Evolutionary conservation across 768 basidiomycete species (phyloP).

Genomic region (Tylopilus vinaceipallidus): DNA sequence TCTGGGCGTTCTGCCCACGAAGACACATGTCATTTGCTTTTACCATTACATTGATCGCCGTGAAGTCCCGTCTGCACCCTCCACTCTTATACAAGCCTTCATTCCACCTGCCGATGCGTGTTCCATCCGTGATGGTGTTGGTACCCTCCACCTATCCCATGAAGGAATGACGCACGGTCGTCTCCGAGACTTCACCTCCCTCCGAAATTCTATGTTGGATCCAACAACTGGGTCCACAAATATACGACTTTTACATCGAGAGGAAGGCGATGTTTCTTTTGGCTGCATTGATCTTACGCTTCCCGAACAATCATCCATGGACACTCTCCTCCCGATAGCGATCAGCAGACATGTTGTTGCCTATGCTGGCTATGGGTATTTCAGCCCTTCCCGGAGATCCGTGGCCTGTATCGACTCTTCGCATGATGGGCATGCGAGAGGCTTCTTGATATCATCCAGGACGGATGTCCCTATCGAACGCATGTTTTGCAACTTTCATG

Average conservation of each 20-base stretch:
- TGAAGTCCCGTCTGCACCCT: too few relatives aligned
- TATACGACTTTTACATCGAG: background rate
- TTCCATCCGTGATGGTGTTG: too few relatives aligned
- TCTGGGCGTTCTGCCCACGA: background rate
- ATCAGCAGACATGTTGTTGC: background rate
- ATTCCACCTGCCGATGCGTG: background rate
- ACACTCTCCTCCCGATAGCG: background rate
- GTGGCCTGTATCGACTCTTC: background rate
- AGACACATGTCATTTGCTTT: background rate
- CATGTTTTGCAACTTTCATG: too few relatives aligned
- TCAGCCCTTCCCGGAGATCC: background rate
- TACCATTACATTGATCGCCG: background rate
- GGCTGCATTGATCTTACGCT: background rate
- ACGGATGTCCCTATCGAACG: too few relatives aligned
- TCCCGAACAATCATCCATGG: background rate
- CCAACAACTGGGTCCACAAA: background rate
- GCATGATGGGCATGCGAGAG: constrained; percentile 1
- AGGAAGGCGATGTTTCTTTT: background rate
- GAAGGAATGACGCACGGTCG: background rate
- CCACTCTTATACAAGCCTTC: background rate
- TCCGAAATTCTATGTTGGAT: constrained; percentile 1
- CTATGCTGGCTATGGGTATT: background rate
- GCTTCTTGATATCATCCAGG: too few relatives aligned
- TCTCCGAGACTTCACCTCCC: background rate
- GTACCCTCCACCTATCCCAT: constrained; percentile 1